These are phyloP conservation scores for Articulospora tetracladia DNA, from an alignment of 495 filamentous ascomycete genomes.

Conservation along the genomic window DNA sequence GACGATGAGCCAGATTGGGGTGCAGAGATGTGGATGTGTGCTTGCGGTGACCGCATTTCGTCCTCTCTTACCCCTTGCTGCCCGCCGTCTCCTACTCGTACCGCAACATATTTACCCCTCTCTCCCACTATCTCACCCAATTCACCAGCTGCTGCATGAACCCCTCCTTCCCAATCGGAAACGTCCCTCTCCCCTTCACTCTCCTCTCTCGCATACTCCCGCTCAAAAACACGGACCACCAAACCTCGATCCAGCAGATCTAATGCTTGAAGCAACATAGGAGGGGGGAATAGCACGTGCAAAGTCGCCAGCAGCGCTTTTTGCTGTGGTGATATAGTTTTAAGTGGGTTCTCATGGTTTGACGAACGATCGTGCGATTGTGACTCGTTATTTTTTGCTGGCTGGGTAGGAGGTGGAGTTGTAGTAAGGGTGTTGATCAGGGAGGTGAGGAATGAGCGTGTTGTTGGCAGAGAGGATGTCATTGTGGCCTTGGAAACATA, in stretches of 20 bases:
- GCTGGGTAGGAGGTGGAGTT: neutral
- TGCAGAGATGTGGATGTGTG: constrained; percentile 8
- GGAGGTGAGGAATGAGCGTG: constrained; percentile 39
- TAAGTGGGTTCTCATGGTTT: constrained; percentile 34
- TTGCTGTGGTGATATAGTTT: constrained; percentile 31
- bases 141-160: neutral
- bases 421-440: constrained; percentile 40
- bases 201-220: too few species aligned
- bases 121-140: neutral
- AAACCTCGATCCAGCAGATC: constrained; percentile 76
- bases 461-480: constrained; percentile 29
- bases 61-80: neutral
- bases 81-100: neutral
- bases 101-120: constrained; percentile 24
- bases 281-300: constrained; percentile 58
- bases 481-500: neutral
- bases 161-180: neutral
- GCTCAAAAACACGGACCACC: constrained; percentile 38
- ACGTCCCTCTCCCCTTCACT: neutral
- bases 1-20: neutral
- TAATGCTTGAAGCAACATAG: constrained; percentile 64
- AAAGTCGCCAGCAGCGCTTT: constrained; percentile 52
- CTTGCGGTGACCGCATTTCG: constrained; percentile 8
- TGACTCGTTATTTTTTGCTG: neutral
- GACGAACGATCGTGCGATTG: neutral